Evolutionary conservation across 495 filamentous ascomycete genomes (phyloP).

Genomic region (Penicillium nucicola): DNA sequence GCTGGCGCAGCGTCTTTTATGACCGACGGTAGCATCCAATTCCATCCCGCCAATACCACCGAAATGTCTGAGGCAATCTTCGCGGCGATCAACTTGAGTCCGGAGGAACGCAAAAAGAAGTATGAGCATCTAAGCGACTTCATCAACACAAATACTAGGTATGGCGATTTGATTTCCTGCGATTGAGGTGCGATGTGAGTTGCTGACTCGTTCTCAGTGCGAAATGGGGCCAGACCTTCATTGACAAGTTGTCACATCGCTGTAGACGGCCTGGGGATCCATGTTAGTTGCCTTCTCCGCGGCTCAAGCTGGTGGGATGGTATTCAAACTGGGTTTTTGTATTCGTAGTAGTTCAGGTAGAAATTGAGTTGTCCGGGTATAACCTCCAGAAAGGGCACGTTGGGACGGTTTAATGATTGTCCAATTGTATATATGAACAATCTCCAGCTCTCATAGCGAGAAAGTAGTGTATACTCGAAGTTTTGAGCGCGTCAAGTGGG

Average conservation of each 20-base stretch:
- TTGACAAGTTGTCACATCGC: constrained; percentile 24
- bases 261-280: constrained; percentile 3
- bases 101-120: constrained; percentile 70
- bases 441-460: too few species aligned
- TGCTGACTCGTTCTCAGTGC: constrained; percentile 21
- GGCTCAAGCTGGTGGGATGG: not conserved
- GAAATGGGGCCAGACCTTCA: constrained; percentile 38
- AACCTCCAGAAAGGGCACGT: too few species aligned
- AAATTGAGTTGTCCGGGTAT: too few species aligned
- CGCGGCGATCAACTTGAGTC: constrained; percentile 78
- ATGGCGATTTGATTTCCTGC: constrained; percentile 1
- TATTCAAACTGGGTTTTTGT: too few species aligned
- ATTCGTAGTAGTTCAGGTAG: too few species aligned
- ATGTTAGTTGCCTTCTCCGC: constrained; percentile 1
- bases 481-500: too few species aligned
- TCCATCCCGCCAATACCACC: constrained; percentile 90
- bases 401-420: too few species aligned
- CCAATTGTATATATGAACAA: too few species aligned
- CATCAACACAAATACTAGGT: constrained; percentile 84
- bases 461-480: too few species aligned
- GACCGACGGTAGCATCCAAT: constrained; percentile 71
- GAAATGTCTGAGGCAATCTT: constrained; percentile 84
- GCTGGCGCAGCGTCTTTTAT: constrained; percentile 85
- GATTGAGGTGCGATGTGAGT: not conserved
- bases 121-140: constrained; percentile 79